Base-by-base conservation (phyloP, 2,329 filamentous ascomycete genomes). In the Aspergillus sp. region DNA sequence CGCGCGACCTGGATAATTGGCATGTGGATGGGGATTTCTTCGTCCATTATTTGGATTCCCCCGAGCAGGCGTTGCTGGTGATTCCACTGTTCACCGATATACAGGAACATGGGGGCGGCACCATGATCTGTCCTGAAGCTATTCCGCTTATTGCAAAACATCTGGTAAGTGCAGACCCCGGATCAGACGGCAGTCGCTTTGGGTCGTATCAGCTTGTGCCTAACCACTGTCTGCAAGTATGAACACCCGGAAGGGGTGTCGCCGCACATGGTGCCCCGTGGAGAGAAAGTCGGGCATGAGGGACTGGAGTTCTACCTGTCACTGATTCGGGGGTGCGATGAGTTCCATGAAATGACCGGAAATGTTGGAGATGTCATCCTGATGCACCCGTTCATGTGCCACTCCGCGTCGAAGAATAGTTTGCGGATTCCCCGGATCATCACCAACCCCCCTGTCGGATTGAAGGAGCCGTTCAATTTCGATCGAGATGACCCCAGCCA, bases 21-120 rank as follows among this genome's bases (percentile, higher is more conserved):
- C 86, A 88, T 68, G 83, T 87, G 16, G 86, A 88, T 68, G 86
- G 86, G 7, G 86, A 89, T 59, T 88, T 88, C 68, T 89, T 89
- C 65, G 78, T 86, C 4, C 86, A 89, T 71, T 89, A 85, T 59
- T 79, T 89, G 32, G 86, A 89, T 64, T 86, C 81, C 17, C 82
- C 82, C 0, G 87, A 89, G 71, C 87, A 89, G 67, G 87, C 77
- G 0, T 70, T 89, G 13, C 75, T 89, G 1, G 84, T 88, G 11
- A 88, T 87, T 38, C 86, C 86, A 1, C 68, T 88, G 4, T 89
- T 86, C 71, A 84, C 78, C 0, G 85, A 88, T 63, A 82, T 89
- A 47, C 70, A 73, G 7, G 69, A 80, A 0, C 76, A 78, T 31
- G 85, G 83, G 4, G 87, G 87, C 21, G 87, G 83, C 3, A 89